Conservation (phyloP, 495 filamentous ascomycete genomes). For the Cercophora samala region DNA sequence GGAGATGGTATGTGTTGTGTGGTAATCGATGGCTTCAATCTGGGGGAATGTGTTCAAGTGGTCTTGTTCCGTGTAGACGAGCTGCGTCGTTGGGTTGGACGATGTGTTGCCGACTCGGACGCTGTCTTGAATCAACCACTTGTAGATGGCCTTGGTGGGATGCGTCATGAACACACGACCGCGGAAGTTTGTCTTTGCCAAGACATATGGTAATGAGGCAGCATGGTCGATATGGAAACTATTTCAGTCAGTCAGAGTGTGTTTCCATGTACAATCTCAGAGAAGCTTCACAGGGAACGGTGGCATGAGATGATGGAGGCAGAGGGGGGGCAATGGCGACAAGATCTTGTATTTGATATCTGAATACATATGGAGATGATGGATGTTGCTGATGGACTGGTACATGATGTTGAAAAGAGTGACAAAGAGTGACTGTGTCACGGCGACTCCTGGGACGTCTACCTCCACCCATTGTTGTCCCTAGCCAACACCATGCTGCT, state of each 20-base stretch:
- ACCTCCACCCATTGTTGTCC: slow-evolving; percentile 23
- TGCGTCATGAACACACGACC: slow-evolving; percentile 99
- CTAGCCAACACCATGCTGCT: slow-evolving; percentile 20
- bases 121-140: slow-evolving; percentile 96
- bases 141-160: slow-evolving; percentile 98
- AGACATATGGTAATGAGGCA: slow-evolving; percentile 90
- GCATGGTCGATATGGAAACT: slow-evolving; percentile 99
- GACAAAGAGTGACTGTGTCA: background rate
- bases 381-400: slow-evolving; percentile 20
- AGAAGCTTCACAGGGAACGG: background rate
- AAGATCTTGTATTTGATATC: slow-evolving; percentile 38
- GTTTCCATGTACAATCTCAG: no score
- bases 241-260: slow-evolving; percentile 32
- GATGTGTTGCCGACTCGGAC: slow-evolving; percentile 83
- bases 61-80: slow-evolving; percentile 90
- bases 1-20: slow-evolving; percentile 94
- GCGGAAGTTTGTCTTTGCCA: slow-evolving; percentile 95
- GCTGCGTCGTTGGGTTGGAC: slow-evolving; percentile 66
- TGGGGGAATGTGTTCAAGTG: slow-evolving; percentile 85
- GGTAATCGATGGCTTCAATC: slow-evolving; percentile 97
- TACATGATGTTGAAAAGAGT: slow-evolving; percentile 26
- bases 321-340: slow-evolving; percentile 29
- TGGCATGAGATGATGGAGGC: slow-evolving; percentile 11
- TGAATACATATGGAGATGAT: slow-evolving; percentile 28
- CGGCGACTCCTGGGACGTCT: slow-evolving; percentile 20